Conservation (phyloP, 2,329 filamentous ascomycete species). For the Nothophaeocryptopus gaeumannii region DNA sequence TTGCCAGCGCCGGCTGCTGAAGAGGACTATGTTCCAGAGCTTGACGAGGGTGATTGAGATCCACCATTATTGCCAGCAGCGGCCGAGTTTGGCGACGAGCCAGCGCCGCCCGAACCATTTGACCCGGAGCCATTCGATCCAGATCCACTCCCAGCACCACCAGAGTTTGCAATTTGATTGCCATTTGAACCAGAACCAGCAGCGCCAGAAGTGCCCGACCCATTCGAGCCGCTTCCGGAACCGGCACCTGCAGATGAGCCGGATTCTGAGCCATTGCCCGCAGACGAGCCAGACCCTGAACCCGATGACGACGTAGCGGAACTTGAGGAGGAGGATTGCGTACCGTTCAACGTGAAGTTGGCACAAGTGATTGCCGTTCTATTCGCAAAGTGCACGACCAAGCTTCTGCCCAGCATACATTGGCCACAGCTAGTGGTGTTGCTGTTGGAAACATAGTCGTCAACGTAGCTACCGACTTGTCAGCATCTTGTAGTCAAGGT, state of each 20-base stretch:
- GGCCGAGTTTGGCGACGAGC: not conserved
- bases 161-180: not conserved
- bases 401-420: conserved; percentile 42
- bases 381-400: conserved; percentile 56
- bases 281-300: conserved; percentile 6
- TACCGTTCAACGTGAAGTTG: conserved; percentile 46
- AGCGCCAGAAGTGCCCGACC: not conserved
- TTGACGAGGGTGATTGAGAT: not conserved
- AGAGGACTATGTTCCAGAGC: not conserved
- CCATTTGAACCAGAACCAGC: not conserved
- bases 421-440: conserved; percentile 9
- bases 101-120: not conserved
- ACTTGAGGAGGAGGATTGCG: conserved; percentile 13
- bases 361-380: conserved; percentile 56
- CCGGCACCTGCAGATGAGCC: not conserved
- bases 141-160: too few species aligned
- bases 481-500: not conserved
- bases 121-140: not conserved
- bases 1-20: not conserved
- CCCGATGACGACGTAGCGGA: conserved; percentile 10
- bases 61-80: not conserved
- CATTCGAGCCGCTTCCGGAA: not conserved
- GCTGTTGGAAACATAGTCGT: conserved; percentile 47
- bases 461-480: conserved; percentile 41
- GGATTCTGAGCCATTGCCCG: not conserved